A percentile compares a stretch with the other conserved stretches of the same genome.
Conservation (phyloP, 345 rosid species). For the Populus simonii region DNA sequence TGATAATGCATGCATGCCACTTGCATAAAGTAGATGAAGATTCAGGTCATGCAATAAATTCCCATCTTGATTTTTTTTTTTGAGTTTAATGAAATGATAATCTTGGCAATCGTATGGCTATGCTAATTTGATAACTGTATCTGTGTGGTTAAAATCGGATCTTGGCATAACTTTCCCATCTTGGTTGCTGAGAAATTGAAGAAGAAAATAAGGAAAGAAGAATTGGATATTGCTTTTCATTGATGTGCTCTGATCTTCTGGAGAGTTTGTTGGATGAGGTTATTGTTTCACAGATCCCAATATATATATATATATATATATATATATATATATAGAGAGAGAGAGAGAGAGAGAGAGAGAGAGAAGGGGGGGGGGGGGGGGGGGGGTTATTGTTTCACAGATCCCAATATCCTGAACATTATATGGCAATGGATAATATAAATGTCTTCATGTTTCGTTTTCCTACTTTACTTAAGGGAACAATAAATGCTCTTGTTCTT, state of each 20-base stretch:
- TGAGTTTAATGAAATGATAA: not conserved
- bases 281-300: slow-evolving; percentile 13
- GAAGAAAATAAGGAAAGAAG: not conserved
- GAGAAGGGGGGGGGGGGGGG: too few relatives aligned
- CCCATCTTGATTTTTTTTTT: not conserved
- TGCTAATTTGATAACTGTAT: not conserved
- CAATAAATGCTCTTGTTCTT: not conserved
- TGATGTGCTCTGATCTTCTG: not conserved
- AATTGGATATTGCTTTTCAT: not conserved
- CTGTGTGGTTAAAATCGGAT: not conserved
- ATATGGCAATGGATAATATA: not conserved
- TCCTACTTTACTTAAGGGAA: not conserved
- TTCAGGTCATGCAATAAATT: slow-evolving; percentile 3
- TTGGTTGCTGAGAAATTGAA: slow-evolving; percentile 3
- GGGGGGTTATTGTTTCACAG: too few relatives aligned
- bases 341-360: too few relatives aligned
- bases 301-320: too few relatives aligned
- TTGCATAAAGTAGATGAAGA: slow-evolving; percentile 5
- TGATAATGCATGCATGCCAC: slow-evolving; percentile 7
- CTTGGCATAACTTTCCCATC: not conserved
- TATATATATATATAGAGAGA: too few relatives aligned
- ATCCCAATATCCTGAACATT: too few relatives aligned
- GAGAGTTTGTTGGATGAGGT: not conserved
- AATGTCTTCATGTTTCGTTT: not conserved
- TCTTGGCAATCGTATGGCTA: not conserved